Evolutionary conservation across 2,329 filamentous ascomycete species (phyloP), one percentile per base, ranked within the genome.

Genomic region (Cordyceps javanica): DNA sequence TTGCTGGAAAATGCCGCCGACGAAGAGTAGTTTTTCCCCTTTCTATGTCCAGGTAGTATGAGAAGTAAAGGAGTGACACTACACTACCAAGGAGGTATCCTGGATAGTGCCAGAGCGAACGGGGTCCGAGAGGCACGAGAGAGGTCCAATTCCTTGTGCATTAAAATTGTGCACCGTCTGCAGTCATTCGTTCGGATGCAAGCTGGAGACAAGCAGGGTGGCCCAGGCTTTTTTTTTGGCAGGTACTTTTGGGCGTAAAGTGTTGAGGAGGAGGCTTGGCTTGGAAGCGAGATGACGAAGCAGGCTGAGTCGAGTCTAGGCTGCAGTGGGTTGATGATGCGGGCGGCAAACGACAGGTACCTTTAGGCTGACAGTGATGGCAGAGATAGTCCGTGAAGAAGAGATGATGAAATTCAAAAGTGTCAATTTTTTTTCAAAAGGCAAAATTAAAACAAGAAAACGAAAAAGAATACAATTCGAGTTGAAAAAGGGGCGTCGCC

Each of bases 241-340:
- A 53, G 30, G 23, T 38, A 14, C 28, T 44, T n/a, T 28, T 46
- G 28, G 52, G 23, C 23, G 50, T 19, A 23, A 56, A 49, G 19
- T 56, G 53, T 49, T 56, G 53, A 42, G 53, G 53, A 32, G 39
- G 50, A 42, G 28, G 30, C 28, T 28, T 51, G 21, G 36, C 5
- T 36, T 21, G 25, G 28, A 39, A 49, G 53, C 42, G 51, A 56
- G 53, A 56, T 56, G 53, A 56, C 42, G 53, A 56, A 23, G 53
- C 42, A 56, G 53, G 52, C 52, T 46, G 52, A 55, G 53, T 55
- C 44, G 42, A 41, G 44, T 55, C 53, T 38, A 46, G 52, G 41
- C 28, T 28, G 28, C 26, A 26, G 38, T 28, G 23, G n/a, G 32
- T n/a, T 32, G 50, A 32, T 32, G 32, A n/a, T 19, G 36, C 2